phyloP scores from a whole-genome alignment of 495 filamentous ascomycete species.

The Neurospora tetraspora region DNA sequence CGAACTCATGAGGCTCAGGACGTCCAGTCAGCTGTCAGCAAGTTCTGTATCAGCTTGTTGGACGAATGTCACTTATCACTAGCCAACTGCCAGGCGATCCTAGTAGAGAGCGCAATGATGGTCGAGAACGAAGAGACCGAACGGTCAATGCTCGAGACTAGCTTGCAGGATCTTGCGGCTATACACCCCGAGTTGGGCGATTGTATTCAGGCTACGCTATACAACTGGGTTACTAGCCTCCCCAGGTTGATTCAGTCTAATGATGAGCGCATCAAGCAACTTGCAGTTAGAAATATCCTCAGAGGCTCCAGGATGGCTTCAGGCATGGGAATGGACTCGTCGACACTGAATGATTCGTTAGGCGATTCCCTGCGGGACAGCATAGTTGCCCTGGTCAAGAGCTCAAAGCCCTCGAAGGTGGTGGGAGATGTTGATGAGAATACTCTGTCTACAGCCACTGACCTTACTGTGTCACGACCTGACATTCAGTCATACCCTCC shows the following conservation, averaged over 20 bases:
- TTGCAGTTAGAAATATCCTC: conserved; percentile 61
- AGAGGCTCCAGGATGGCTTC: conserved; percentile 61
- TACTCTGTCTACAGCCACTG: conserved; percentile 13
- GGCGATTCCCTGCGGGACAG: conserved; percentile 54
- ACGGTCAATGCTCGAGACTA: conserved; percentile 30
- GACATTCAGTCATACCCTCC: conserved; percentile 43
- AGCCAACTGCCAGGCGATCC: conserved; percentile 52
- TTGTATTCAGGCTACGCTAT: conserved; percentile 58
- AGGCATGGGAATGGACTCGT: conserved; percentile 54
- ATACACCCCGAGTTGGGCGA: conserved; percentile 56
- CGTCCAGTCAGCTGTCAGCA: conserved; percentile 56
- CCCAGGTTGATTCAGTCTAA: conserved; percentile 75
- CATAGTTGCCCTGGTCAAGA: conserved; percentile 34
- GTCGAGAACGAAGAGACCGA: conserved; percentile 48
- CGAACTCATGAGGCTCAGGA: conserved; percentile 64
- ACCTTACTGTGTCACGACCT: conserved; percentile 14
- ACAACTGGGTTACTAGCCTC: conserved; percentile 72
- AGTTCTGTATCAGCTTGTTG: conserved; percentile 62
- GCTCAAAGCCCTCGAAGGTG: conserved; percentile 22
- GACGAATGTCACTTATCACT: conserved; percentile 71
- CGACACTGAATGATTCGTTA: conserved; percentile 58
- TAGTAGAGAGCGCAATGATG: conserved; percentile 74
- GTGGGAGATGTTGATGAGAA: conserved; percentile 7
- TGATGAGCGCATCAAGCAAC: conserved; percentile 67
- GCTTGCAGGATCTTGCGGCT: conserved; percentile 50